phyloP scores from a whole-genome alignment of 768 basidiomycete species.

The Fomitopsis pulvina region DNA sequence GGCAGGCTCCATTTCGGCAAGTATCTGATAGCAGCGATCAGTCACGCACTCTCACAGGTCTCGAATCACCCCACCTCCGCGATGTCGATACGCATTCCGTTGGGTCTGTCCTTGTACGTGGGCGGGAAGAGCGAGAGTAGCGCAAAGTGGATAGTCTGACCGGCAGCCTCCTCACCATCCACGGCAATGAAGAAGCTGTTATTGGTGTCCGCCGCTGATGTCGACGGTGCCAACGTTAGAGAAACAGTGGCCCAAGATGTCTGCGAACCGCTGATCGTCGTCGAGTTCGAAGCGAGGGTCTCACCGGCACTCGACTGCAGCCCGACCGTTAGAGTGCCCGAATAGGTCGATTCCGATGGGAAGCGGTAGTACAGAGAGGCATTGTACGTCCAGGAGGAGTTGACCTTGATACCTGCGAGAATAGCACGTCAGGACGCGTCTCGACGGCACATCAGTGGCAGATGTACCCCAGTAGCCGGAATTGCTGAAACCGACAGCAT shows the following conservation, averaged over 20 bases:
- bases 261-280: constrained; percentile 34
- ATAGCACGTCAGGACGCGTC: not conserved
- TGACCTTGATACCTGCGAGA: constrained; percentile 49
- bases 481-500: constrained; percentile 49
- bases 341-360: constrained; percentile 35
- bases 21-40: constrained; percentile 29
- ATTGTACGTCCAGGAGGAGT: constrained; percentile 44
- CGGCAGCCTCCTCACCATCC: constrained; percentile 33
- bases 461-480: constrained; percentile 50
- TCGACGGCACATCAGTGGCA: no score
- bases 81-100: constrained; percentile 58
- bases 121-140: constrained; percentile 65
- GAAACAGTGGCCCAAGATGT: constrained; percentile 44
- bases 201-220: constrained; percentile 32
- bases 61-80: no score
- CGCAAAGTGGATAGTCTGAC: constrained; percentile 46
- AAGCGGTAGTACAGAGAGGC: constrained; percentile 58
- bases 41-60: no score
- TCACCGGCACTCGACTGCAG: constrained; percentile 40
- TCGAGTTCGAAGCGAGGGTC: constrained; percentile 34
- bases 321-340: constrained; percentile 34
- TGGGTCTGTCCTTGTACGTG: constrained; percentile 52
- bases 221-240: constrained; percentile 36
- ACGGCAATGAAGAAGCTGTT: constrained; percentile 52
- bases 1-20: constrained; percentile 48